phyloP scores from a whole-genome alignment of 2,329 filamentous ascomycete species.

The Onygena corvina region DNA sequence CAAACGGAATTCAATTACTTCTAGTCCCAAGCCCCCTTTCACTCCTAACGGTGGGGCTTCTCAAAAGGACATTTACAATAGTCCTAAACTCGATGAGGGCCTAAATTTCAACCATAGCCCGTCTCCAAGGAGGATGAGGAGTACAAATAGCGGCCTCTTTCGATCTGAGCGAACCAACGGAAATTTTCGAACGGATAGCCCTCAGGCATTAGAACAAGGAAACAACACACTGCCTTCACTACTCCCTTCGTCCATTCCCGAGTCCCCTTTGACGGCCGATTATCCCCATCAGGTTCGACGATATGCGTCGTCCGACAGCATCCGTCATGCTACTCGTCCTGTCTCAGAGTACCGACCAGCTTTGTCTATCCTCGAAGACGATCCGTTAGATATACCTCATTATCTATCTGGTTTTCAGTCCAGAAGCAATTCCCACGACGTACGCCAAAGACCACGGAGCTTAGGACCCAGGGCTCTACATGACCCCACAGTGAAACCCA shows the following conservation, averaged over 20 bases:
- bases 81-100: neutral
- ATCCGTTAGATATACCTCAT: neutral
- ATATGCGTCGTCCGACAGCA: conserved; percentile 11
- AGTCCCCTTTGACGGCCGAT: neutral
- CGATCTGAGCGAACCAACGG: neutral
- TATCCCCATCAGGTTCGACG: conserved; percentile 1
- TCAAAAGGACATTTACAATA: neutral
- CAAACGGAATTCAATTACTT: conserved; percentile 23
- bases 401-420: neutral
- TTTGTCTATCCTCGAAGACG: conserved; percentile 7
- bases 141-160: neutral
- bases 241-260: neutral
- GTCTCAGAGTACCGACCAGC: conserved; percentile 8
- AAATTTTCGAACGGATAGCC: neutral
- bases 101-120: neutral
- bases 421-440: neutral
- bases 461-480: neutral
- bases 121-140: neutral
- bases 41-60: neutral
- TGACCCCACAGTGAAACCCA: neutral
- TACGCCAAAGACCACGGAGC: neutral
- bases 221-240: neutral
- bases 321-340: neutral
- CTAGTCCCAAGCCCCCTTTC: conserved; percentile 5
- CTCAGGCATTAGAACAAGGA: neutral